phyloP scores from a whole-genome alignment of 176 grass and related monocot species.

The Dendrocalamus sinicus region DNA sequence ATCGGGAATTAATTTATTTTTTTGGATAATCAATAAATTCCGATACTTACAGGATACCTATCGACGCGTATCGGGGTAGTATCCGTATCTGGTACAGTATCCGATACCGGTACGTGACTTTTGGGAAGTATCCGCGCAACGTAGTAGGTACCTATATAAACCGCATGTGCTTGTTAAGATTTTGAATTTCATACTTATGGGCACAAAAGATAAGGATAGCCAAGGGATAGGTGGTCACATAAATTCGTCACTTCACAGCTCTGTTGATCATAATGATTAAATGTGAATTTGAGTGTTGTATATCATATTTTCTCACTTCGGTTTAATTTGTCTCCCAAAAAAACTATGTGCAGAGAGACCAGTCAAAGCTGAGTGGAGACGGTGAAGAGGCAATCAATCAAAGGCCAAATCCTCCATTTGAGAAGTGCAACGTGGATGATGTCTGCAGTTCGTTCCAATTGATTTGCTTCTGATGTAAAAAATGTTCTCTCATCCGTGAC shows the following conservation, averaged over 20 bases:
- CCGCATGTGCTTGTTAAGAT: not conserved
- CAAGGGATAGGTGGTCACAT: not conserved
- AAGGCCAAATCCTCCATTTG: conserved; percentile 8
- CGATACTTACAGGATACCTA: too few species aligned
- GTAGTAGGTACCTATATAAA: not conserved
- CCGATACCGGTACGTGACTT: too few species aligned
- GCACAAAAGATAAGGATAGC: not conserved
- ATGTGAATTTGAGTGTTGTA: not conserved
- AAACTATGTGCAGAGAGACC: conserved; percentile 59
- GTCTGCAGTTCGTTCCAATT: conserved; percentile 47
- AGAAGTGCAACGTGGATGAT: conserved; percentile 30
- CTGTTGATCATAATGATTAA: not conserved
- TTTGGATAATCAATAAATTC: too few species aligned
- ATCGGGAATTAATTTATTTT: too few species aligned
- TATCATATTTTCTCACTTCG: not conserved
- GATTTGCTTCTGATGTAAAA: conserved; percentile 76
- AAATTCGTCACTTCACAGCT: not conserved
- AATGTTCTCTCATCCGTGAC: conserved; percentile 34
- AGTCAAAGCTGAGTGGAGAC: conserved; percentile 81
- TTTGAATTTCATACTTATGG: not conserved
- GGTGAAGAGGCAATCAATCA: conserved; percentile 41
- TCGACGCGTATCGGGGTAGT: too few species aligned
- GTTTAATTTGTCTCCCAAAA: not conserved
- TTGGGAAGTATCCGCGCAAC: too few species aligned
- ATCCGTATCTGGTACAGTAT: too few species aligned